Conservation (phyloP, 1,284 basidiomycete species). For the Trichosporon sp. region DNA sequence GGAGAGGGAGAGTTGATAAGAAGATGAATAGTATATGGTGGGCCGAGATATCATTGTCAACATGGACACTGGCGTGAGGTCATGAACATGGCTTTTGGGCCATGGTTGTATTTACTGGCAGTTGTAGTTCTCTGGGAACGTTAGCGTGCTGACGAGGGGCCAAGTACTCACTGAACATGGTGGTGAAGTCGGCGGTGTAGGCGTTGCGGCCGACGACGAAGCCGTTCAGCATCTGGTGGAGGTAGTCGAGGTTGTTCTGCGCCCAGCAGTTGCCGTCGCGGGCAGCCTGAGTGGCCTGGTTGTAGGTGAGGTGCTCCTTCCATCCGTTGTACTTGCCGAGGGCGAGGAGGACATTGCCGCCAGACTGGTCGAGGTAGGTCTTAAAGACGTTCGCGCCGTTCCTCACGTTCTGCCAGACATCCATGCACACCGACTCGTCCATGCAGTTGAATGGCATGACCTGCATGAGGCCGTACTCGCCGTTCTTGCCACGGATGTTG, state of each 20-base stretch:
- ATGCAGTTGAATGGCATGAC: conserved; percentile 76
- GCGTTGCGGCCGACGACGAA: conserved; percentile 45
- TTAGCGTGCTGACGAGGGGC: not conserved
- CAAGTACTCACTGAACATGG: conserved; percentile 14
- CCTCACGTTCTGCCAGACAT: conserved; percentile 64
- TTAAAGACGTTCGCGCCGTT: conserved; percentile 40
- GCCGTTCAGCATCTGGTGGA: conserved; percentile 76
- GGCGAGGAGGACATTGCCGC: conserved; percentile 65
- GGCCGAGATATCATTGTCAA: conserved; percentile 1
- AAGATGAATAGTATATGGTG: not conserved
- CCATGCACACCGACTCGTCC: conserved; percentile 61
- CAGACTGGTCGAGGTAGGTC: conserved; percentile 52
- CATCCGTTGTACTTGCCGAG: conserved; percentile 82
- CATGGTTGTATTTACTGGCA: not conserved
- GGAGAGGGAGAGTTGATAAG: not conserved
- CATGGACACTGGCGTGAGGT: conserved; percentile 5
- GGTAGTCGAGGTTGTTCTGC: conserved; percentile 66
- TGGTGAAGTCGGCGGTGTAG: not conserved
- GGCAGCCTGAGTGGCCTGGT: conserved; percentile 13
- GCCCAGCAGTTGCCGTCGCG: conserved; percentile 61
- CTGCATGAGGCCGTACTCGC: conserved; percentile 84
- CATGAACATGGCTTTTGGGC: not conserved
- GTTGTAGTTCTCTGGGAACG: conserved; percentile 5
- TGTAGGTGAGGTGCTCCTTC: conserved; percentile 64
- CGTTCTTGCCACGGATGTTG: conserved; percentile 69